Evolutionary conservation across 306 rosid species (phyloP).

Genomic region (Styphnolobium japonicum): DNA sequence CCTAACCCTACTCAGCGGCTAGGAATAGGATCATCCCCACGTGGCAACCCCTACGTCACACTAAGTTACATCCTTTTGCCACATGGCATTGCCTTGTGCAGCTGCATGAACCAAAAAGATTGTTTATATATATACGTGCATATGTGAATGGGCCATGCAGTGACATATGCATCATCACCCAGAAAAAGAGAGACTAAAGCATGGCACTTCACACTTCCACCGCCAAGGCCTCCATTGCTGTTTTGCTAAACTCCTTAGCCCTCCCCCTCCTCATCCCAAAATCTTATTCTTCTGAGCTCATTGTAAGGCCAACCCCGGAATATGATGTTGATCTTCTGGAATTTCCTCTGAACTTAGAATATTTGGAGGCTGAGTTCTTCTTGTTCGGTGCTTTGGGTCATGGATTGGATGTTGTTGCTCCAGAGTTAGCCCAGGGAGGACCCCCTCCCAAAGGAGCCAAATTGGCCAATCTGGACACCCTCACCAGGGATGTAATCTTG

Average conservation of each 20-base stretch:
- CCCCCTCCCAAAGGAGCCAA: slow-evolving; percentile 56
- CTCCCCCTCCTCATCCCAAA: slow-evolving; percentile 28
- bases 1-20: too few relatives aligned
- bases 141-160: not conserved
- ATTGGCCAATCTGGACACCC: slow-evolving; percentile 37
- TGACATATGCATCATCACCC: not conserved
- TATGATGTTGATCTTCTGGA: slow-evolving; percentile 53
- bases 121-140: not conserved
- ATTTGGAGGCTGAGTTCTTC: slow-evolving; percentile 61
- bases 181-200: not conserved
- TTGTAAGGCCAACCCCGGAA: not conserved
- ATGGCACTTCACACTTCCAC: not conserved
- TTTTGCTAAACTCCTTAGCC: slow-evolving; percentile 16
- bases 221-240: not conserved
- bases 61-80: not conserved
- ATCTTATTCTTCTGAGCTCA: not conserved
- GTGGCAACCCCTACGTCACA: too few relatives aligned
- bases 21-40: too few relatives aligned
- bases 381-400: slow-evolving; percentile 47
- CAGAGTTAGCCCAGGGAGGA: slow-evolving; percentile 51
- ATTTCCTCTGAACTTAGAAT: slow-evolving; percentile 54
- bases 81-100: not conserved
- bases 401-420: slow-evolving; percentile 55
- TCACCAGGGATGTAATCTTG: slow-evolving; percentile 34
- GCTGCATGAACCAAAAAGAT: too few relatives aligned